Base-by-base conservation (phyloP, 169 alveolate species). In the Theileria parva region DNA sequence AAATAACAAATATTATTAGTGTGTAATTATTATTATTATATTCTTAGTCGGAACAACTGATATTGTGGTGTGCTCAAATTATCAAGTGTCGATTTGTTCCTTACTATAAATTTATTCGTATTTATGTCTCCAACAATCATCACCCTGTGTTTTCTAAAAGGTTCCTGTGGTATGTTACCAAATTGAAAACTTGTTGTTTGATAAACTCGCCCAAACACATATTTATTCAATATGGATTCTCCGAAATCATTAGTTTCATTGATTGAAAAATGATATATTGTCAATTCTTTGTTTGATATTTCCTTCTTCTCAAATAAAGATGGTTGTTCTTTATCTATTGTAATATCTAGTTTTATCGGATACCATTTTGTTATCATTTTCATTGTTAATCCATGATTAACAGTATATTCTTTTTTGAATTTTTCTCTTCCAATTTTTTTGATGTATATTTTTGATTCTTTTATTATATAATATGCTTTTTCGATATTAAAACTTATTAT, bases 291-390 rank as follows among this genome's bases (percentile, higher is more conserved):
- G 5, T 34, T 37, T 9, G 32, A 13, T 61, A 61, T 27, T n/a
- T 61, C 39, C 69, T 23, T 27, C 8, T 12, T 27, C n/a, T n/a
- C 69, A 34, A 25, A 61, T 9, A n/a, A 25, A 3, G 69, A 57
- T 23, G 65, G 65, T 23, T 57, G 65, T 9, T 57, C 65, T 57
- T 57, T 11, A 23, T 57, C 65, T 6, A 57, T 57, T 5, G 25
- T 57, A 21, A 57, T 57, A 57, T 57, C 65, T 57, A 57, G 48
- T 13, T n/a, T 13, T 12, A 61, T 61, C 15, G 69, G 69, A n/a
- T 61, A 61, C 9, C 5, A 25, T 13, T 9, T n/a, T n/a, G 1
- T 15, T 17, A 61, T n/a, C 32, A 12, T 9, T n/a, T 19, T 3
- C 2, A 61, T 9, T 34, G 23, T 34, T 9, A 3, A 5, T 3